These are phyloP conservation scores for Metschnikowia cerradonensis DNA, from an alignment of 805 yeast genomes.

Conservation along the genomic window DNA sequence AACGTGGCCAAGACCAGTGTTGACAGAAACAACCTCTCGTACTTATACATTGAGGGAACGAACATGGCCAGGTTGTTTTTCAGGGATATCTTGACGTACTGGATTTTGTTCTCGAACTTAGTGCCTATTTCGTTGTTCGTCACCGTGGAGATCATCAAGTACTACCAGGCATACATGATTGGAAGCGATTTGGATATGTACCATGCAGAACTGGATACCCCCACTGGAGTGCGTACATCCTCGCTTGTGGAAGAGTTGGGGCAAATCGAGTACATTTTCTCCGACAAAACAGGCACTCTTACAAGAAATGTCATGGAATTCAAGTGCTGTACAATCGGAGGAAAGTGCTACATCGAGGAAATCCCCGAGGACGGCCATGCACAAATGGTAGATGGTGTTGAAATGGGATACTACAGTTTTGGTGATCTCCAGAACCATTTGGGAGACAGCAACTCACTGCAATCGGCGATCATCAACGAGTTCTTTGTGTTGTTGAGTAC, in stretches of 20 bases:
- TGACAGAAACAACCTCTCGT: constrained; percentile 50
- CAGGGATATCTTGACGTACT: constrained; percentile 82
- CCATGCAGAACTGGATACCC: constrained; percentile 81
- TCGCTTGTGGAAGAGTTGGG: constrained; percentile 96
- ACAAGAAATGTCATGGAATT: constrained; percentile 97
- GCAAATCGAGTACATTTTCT: constrained; percentile 91
- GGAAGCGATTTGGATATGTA: constrained; percentile 94
- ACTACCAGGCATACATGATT: constrained; percentile 90
- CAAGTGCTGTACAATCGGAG: constrained; percentile 89
- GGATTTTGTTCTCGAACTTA: constrained; percentile 93
- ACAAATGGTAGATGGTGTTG: constrained; percentile 69
- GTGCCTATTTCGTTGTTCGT: constrained; percentile 98
- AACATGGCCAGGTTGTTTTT: constrained; percentile 71
- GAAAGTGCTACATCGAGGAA: constrained; percentile 78
- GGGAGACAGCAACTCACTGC: constrained; percentile 42
- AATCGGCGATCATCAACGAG: constrained; percentile 54
- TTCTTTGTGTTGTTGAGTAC: constrained; percentile 82
- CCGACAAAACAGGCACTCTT: constrained; percentile 96
- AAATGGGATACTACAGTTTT: constrained; percentile 72
- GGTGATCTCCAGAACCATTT: constrained; percentile 53
- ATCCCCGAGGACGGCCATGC: constrained; percentile 89
- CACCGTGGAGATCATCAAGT: constrained; percentile 92
- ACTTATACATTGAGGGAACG: constrained; percentile 65
- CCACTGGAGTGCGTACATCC: constrained; percentile 92
- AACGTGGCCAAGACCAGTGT: constrained; percentile 70